These are phyloP conservation scores for Acer negundo DNA, from an alignment of 345 rosid genomes.

Conservation along the genomic window DNA sequence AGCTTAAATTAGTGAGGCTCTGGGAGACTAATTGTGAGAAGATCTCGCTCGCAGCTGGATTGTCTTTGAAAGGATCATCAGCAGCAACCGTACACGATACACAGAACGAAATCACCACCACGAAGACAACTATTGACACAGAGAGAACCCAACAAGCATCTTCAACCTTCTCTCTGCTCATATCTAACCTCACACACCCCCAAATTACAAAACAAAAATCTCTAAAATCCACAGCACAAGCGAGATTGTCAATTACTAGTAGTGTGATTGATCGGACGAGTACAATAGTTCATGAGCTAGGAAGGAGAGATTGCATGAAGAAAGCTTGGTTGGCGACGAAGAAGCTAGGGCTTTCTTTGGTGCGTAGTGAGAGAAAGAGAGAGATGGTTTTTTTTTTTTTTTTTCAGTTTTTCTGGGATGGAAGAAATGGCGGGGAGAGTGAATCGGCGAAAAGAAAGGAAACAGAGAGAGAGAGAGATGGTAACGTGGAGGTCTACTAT, in stretches of 20 bases:
- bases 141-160: slow-evolving; percentile 21
- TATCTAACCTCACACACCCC: background rate
- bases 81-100: slow-evolving; percentile 14
- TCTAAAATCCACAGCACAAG: background rate
- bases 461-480: background rate
- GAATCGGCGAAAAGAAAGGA: slow-evolving; percentile 47
- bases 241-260: background rate
- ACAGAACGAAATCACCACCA: slow-evolving; percentile 15
- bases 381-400: background rate
- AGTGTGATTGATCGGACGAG: background rate
- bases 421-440: slow-evolving; percentile 72
- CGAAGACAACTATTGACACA: slow-evolving; percentile 16
- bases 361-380: background rate
- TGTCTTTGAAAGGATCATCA: slow-evolving; percentile 21
- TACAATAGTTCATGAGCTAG: background rate
- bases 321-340: background rate
- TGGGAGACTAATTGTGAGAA: slow-evolving; percentile 42
- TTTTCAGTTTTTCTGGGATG: slow-evolving; percentile 25
- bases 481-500: slow-evolving; percentile 5
- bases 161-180: slow-evolving; percentile 41
- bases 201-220: background rate
- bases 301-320: background rate
- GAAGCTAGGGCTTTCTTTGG: slow-evolving; percentile 25
- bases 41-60: slow-evolving; percentile 44
- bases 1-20: slow-evolving; percentile 57